Evolutionary conservation across 176 grass and related monocot genomes (phyloP), one percentile per base, ranked within the genome.

Genomic region (Oryza longistaminata): DNA sequence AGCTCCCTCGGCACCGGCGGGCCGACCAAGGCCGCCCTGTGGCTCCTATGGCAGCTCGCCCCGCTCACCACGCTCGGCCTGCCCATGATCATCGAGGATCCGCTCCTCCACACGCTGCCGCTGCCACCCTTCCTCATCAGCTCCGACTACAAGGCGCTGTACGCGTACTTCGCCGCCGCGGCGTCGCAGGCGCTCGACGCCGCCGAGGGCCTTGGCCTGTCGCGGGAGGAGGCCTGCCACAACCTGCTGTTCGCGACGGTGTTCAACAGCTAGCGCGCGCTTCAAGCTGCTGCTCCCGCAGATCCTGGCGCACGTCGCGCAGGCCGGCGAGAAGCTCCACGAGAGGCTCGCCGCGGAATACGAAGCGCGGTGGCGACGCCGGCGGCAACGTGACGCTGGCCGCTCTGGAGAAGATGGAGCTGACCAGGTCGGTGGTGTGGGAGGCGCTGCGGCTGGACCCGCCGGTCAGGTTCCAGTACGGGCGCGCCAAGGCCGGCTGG

Each of bases 401-500:
- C 2, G 90, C 88, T 6, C 29, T 91, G 72, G 88, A 93, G 75
- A 85, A 84, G 86, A 93, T 95, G 93, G 90, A 95, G 68, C 93
- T 93, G 9, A 66, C 76, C 35, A 88, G 83, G 68, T 95, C 91
- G 19, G 91, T 87, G 43, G 93, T 95, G 87, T 95, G 89, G 88
- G 93, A 95, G 85, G 84, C 85, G 26, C 80, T 95, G 43, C 76
- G 91, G 15, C 45, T 95, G 21, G 88, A 95, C 83, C 93, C 93
- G 80, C 93, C 93, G 19, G 91, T 92, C 76, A 92, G 93, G 80
- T 92, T 81, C 88, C 88, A 95, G 88, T 95, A 92, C 76, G 91
- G 88, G 1, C 78, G 75, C 25, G 93, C 91, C 67, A 90, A 92
- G 86, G 50, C 68, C 11, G 93, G 93, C 61, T 95, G 68, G 6